These are phyloP conservation scores for Blastomyces emzantsi DNA, from an alignment of 2,329 filamentous ascomycete species.

Conservation along the genomic window DNA sequence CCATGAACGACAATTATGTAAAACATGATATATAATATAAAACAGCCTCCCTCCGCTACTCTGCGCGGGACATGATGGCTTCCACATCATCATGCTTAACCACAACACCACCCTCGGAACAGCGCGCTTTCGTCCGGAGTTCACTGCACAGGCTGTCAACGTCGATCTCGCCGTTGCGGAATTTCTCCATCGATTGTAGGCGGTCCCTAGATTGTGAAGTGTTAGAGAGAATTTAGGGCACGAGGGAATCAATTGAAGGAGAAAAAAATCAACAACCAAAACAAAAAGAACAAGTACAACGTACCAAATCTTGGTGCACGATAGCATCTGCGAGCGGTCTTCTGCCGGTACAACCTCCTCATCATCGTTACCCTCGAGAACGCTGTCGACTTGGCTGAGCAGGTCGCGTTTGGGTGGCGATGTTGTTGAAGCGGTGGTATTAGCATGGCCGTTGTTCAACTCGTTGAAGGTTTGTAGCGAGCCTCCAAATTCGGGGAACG, in stretches of 20 bases:
- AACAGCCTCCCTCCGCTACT: slow-evolving; percentile 15
- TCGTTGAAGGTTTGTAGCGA: slow-evolving; percentile 59
- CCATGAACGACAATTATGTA: neutral
- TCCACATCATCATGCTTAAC: slow-evolving; percentile 87
- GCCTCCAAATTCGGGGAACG: slow-evolving; percentile 64
- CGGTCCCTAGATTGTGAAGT: slow-evolving; percentile 59
- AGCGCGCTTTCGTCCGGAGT: slow-evolving; percentile 90
- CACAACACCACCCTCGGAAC: slow-evolving; percentile 78
- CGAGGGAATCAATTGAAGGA: neutral
- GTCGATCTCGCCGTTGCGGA: slow-evolving; percentile 84
- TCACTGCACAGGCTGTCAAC: slow-evolving; percentile 89
- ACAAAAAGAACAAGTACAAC: slow-evolving; percentile 23
- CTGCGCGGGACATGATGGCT: slow-evolving; percentile 51
- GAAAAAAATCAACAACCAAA: neutral
- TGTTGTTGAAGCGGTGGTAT: slow-evolving; percentile 8
- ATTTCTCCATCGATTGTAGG: slow-evolving; percentile 75
- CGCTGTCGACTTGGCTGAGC: slow-evolving; percentile 64
- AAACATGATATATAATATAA: neutral
- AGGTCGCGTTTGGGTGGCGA: slow-evolving; percentile 55
- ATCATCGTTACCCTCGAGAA: slow-evolving; percentile 56
- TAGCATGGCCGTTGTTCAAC: slow-evolving; percentile 21
- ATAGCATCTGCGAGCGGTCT: slow-evolving; percentile 57
- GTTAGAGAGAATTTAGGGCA: neutral
- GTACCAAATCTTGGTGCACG: slow-evolving; percentile 90
- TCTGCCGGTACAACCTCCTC: slow-evolving; percentile 59